Evolutionary conservation across 2,329 filamentous ascomycete genomes (phyloP).

Genomic region (Elsinoe perseae): DNA sequence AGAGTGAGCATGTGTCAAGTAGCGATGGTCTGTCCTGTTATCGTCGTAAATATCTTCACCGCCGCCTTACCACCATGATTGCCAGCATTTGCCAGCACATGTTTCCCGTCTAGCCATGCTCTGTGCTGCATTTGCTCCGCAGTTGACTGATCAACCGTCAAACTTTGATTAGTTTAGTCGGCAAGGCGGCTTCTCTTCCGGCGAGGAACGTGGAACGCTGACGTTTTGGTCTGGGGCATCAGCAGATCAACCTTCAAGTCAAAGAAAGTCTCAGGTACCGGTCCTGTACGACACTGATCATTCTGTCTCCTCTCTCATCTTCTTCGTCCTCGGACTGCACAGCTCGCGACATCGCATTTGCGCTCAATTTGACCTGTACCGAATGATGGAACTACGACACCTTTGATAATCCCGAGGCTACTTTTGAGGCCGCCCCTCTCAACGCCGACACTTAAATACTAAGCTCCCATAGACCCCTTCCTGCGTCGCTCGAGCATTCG

Average conservation of each 20-base stretch:
- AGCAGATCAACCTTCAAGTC: constrained; percentile 1
- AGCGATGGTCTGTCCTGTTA: background rate
- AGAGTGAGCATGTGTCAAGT: background rate
- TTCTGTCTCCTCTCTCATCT: background rate
- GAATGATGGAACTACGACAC: background rate
- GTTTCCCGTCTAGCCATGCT: constrained; percentile 1
- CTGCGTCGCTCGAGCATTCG: background rate
- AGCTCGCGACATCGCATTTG: background rate
- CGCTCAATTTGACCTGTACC: too few species aligned
- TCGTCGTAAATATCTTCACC: background rate
- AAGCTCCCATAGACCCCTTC: background rate
- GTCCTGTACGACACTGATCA: background rate
- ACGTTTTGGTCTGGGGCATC: constrained; percentile 12
- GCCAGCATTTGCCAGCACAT: background rate
- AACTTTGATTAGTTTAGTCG: background rate
- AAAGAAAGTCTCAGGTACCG: background rate
- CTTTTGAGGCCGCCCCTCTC: background rate
- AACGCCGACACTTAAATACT: background rate
- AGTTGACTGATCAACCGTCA: constrained; percentile 4
- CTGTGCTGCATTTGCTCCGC: background rate
- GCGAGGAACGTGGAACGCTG: background rate
- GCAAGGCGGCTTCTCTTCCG: background rate
- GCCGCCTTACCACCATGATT: background rate
- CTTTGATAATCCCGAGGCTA: background rate
- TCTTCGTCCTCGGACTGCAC: background rate